phyloP scores from a whole-genome alignment of 1,139 yeast genomes.

The Geotrichum phurueaensis region DNA sequence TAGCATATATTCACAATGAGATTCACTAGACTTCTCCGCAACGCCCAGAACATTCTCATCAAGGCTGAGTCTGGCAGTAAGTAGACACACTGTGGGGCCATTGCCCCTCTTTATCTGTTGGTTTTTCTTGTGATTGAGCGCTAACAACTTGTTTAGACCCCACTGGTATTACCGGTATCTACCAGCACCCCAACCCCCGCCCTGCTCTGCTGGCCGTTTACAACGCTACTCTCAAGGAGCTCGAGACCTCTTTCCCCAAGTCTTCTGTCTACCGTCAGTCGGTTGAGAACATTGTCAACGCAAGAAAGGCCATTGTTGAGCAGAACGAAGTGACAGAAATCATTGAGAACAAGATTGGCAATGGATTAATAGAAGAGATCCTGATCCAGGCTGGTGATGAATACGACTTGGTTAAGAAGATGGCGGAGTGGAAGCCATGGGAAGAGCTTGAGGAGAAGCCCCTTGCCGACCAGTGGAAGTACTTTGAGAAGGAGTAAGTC shows the following conservation, averaged over 20 bases:
- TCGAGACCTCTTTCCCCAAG: constrained; percentile 58
- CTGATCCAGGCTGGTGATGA: constrained; percentile 81
- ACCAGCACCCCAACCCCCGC: constrained; percentile 78
- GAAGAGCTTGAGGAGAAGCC: constrained; percentile 40
- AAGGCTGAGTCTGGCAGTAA: constrained; percentile 55
- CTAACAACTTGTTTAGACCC: constrained; percentile 33
- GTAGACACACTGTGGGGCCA: constrained; percentile 9
- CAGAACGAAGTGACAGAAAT: constrained; percentile 55
- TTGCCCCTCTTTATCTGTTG: not conserved
- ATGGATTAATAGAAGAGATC: constrained; percentile 80
- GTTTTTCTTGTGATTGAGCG: not conserved
- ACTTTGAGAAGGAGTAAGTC: constrained; percentile 24
- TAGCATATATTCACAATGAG: constrained; percentile 35
- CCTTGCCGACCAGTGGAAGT: constrained; percentile 39
- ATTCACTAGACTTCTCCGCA: constrained; percentile 37
- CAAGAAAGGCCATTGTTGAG: constrained; percentile 65
- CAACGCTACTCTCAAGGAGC: constrained; percentile 57
- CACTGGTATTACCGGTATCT: constrained; percentile 74
- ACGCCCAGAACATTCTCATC: constrained; percentile 53
- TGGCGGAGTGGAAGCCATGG: constrained; percentile 64
- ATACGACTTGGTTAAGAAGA: constrained; percentile 57
- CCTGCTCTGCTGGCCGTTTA: constrained; percentile 71
- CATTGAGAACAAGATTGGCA: constrained; percentile 71
- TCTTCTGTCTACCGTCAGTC: constrained; percentile 72
- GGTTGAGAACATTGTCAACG: constrained; percentile 63